A percentile compares a stretch with the other conserved stretches of the same genome.
Evolutionary conservation across 208 protist genomes (phyloP).

Genomic region (Leishmania braziliensis): DNA sequence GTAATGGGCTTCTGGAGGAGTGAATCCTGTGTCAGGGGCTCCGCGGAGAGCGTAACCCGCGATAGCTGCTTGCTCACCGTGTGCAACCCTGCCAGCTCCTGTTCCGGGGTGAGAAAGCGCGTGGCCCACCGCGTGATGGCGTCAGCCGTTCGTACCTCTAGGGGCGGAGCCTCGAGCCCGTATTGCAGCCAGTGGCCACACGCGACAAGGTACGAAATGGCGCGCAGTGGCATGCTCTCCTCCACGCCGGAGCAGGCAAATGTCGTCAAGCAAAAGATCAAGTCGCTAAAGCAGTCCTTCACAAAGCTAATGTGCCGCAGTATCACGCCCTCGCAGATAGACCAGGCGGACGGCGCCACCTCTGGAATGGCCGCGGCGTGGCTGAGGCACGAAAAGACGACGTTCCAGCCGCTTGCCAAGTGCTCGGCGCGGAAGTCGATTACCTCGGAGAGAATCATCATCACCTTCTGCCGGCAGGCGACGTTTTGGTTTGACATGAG

Average conservation of each 20-base stretch:
- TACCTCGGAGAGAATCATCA: constrained; percentile 75
- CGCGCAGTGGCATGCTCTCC: constrained; percentile 61
- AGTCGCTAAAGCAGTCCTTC: constrained; percentile 83
- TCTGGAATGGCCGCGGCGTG: constrained; percentile 78
- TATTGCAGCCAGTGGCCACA: constrained; percentile 87
- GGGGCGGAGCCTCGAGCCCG: constrained; percentile 70
- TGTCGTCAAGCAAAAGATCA: constrained; percentile 85
- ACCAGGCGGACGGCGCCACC: constrained; percentile 66
- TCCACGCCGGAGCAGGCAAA: constrained; percentile 66
- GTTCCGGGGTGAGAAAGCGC: constrained; percentile 52
- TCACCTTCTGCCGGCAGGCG: constrained; percentile 57
- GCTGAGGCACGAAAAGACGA: constrained; percentile 84
- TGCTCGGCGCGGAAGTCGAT: constrained; percentile 71
- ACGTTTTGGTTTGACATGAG: constrained; percentile 74
- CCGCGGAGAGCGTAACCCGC: constrained; percentile 51
- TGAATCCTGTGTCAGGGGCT: constrained; percentile 42
- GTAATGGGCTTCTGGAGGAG: constrained; percentile 58
- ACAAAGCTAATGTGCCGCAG: constrained; percentile 57
- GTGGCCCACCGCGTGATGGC: constrained; percentile 58
- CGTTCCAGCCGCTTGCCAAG: constrained; percentile 83
- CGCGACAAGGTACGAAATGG: constrained; percentile 72
- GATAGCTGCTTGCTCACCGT: constrained; percentile 30
- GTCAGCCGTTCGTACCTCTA: constrained; percentile 45
- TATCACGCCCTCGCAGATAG: constrained; percentile 67
- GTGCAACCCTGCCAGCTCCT: constrained; percentile 40